phyloP scores from a whole-genome alignment of 768 basidiomycete species.

The Chalciporus piperatus region DNA sequence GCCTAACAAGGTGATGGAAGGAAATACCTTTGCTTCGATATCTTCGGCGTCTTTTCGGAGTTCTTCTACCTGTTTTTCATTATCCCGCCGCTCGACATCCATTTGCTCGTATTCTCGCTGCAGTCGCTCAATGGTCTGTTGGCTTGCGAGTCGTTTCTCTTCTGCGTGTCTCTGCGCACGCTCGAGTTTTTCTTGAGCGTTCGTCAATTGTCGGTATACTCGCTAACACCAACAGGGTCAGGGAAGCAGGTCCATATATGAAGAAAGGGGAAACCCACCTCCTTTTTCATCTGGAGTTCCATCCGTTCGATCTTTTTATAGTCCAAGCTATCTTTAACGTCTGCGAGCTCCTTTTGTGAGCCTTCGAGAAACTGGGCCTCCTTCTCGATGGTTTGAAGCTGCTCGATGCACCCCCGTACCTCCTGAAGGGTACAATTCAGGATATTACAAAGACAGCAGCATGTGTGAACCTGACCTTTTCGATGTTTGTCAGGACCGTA shows the following conservation, averaged over 20 bases:
- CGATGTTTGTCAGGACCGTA: conserved; percentile 64
- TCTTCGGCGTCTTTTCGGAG: conserved; percentile 67
- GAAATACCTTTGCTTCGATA: conserved; percentile 58
- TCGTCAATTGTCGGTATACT: conserved; percentile 72
- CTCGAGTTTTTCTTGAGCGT: conserved; percentile 81
- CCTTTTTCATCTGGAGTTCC: conserved; percentile 63
- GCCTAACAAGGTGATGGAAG: neutral
- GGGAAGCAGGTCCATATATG: neutral
- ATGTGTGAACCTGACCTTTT: conserved; percentile 50
- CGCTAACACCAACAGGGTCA: conserved; percentile 45
- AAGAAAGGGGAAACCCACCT: conserved; percentile 42
- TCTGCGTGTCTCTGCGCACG: conserved; percentile 76
- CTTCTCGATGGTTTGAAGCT: conserved; percentile 70
- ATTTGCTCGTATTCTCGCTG: conserved; percentile 79
- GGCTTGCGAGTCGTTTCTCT: conserved; percentile 73
- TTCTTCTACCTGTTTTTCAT: conserved; percentile 77
- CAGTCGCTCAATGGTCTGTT: conserved; percentile 70
- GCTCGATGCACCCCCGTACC: conserved; percentile 66
- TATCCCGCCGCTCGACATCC: conserved; percentile 71
- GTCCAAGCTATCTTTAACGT: conserved; percentile 66
- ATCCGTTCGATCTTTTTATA: conserved; percentile 73
- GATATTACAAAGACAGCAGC: neutral
- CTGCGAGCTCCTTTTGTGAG: conserved; percentile 64
- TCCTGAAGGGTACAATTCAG: conserved; percentile 44
- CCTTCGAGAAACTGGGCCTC: conserved; percentile 62